Evolutionary conservation across 108 stramenopile genomes (phyloP).

Genomic region (Cyclotella sp.): DNA sequence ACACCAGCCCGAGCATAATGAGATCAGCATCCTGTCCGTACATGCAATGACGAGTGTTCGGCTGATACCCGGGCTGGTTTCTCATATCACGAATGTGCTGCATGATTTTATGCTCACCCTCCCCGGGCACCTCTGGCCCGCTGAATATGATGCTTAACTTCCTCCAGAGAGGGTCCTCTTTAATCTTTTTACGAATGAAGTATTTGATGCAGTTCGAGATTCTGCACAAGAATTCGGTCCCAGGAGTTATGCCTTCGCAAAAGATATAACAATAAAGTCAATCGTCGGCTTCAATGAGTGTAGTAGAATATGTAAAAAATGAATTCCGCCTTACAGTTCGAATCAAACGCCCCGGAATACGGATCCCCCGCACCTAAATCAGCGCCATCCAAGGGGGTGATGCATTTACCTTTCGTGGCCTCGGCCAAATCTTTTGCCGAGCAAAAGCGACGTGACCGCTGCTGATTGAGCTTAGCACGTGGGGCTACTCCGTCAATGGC

Average conservation of each 20-base stretch:
- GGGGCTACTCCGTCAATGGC: constrained; percentile 95
- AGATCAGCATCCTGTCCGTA: constrained; percentile 99
- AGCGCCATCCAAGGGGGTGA: constrained; percentile 47
- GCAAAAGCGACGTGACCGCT: constrained; percentile 95
- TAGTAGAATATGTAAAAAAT: background rate
- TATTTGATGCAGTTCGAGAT: constrained; percentile 90
- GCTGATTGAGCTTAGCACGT: constrained; percentile 99
- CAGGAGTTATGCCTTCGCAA: constrained; percentile 89
- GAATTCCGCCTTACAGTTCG: constrained; percentile 68
- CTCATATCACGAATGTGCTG: constrained; percentile 94
- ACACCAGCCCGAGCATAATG: constrained; percentile 98
- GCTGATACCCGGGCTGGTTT: constrained; percentile 80
- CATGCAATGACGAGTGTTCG: constrained; percentile 97
- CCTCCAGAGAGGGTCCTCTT: constrained; percentile 95
- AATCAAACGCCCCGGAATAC: constrained; percentile 87
- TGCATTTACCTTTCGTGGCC: constrained; percentile 66
- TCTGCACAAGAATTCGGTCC: constrained; percentile 96
- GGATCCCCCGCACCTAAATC: constrained; percentile 36
- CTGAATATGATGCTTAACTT: constrained; percentile 93
- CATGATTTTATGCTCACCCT: constrained; percentile 99
- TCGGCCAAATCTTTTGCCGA: constrained; percentile 94
- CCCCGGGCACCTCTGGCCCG: constrained; percentile 98
- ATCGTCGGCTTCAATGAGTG: background rate
- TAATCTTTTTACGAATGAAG: constrained; percentile 94
- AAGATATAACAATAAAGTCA: constrained; percentile 16